These are phyloP conservation scores for Thraustochytrium sp. DNA, from an alignment of 352 stramenopile species.

Conservation along the genomic window DNA sequence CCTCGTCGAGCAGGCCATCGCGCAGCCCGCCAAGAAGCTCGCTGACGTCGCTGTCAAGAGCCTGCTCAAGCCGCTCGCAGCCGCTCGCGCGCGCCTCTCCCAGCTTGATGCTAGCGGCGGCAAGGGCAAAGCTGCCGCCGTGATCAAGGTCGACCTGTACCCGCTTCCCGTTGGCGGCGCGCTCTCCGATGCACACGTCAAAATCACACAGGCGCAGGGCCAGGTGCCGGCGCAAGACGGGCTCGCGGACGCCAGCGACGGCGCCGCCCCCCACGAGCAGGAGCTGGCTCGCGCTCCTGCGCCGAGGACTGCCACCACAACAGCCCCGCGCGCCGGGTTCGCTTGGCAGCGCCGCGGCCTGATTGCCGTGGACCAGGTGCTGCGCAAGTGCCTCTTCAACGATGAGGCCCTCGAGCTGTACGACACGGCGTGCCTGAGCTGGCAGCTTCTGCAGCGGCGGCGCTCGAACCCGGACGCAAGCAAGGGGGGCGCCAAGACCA, in stretches of 20 bases:
- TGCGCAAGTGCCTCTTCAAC: neutral
- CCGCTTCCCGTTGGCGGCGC: neutral
- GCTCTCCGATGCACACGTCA: too few species aligned
- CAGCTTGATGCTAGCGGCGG: too few species aligned
- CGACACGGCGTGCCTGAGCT: neutral
- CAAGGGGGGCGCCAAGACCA: neutral
- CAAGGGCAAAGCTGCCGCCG: neutral
- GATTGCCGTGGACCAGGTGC: neutral
- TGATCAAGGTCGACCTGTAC: neutral
- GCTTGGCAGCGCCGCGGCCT: neutral
- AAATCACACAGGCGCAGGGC: too few species aligned
- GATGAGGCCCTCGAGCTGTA: constrained; percentile 13
- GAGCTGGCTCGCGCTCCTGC: too few species aligned
- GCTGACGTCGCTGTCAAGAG: neutral
- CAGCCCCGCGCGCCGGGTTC: neutral
- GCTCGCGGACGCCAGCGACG: too few species aligned
- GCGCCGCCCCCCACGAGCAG: too few species aligned
- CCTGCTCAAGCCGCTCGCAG: neutral
- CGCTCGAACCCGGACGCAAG: neutral
- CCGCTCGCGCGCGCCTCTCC: neutral
- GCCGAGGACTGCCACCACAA: neutral
- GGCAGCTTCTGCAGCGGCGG: neutral
- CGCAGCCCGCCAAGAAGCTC: neutral
- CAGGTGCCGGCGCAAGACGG: too few species aligned
- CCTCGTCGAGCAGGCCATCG: neutral